These are phyloP conservation scores for Entomortierella parvispora DNA, from an alignment of 192 early-diverging fungal species.

Conservation along the genomic window DNA sequence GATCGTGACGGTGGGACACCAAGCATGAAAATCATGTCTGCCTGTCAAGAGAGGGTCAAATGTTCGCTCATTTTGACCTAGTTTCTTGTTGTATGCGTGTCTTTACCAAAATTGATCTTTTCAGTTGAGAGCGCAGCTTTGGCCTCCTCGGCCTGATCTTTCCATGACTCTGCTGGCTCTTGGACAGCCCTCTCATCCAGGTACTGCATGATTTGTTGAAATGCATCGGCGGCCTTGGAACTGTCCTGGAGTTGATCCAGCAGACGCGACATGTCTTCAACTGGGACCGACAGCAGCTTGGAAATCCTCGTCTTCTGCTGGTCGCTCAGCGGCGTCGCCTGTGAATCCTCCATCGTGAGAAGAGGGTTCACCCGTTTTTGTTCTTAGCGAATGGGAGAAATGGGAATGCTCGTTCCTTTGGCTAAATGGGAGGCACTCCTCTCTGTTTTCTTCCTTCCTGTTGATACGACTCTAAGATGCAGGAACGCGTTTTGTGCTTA, in stretches of 20 bases:
- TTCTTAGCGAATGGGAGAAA: no score
- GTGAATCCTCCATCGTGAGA: slow-evolving; percentile 33
- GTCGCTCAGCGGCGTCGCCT: slow-evolving; percentile 12
- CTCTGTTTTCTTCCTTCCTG: no score
- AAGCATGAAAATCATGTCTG: neutral
- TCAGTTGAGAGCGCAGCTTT: slow-evolving; percentile 34
- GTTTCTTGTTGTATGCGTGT: neutral
- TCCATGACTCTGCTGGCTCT: slow-evolving; percentile 23
- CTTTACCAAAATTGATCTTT: slow-evolving; percentile 40
- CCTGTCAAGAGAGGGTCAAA: neutral
- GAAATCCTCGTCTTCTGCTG: slow-evolving; percentile 44
- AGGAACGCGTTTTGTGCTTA: no score
- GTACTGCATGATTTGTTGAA: slow-evolving; percentile 20
- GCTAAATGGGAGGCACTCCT: no score
- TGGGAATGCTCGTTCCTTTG: no score
- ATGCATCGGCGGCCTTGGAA: slow-evolving; percentile 2
- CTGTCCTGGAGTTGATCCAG: slow-evolving; percentile 31
- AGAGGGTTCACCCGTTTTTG: neutral
- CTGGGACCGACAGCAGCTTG: slow-evolving; percentile 25
- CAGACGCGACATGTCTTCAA: slow-evolving; percentile 23
- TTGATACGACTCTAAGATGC: no score
- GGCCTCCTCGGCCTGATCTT: slow-evolving; percentile 32
- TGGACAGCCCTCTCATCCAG: slow-evolving; percentile 30
- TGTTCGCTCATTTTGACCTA: neutral
- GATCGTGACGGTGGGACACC: neutral